These are phyloP conservation scores for Lyophyllum semitale DNA, from an alignment of 768 basidiomycete genomes.

Conservation along the genomic window DNA sequence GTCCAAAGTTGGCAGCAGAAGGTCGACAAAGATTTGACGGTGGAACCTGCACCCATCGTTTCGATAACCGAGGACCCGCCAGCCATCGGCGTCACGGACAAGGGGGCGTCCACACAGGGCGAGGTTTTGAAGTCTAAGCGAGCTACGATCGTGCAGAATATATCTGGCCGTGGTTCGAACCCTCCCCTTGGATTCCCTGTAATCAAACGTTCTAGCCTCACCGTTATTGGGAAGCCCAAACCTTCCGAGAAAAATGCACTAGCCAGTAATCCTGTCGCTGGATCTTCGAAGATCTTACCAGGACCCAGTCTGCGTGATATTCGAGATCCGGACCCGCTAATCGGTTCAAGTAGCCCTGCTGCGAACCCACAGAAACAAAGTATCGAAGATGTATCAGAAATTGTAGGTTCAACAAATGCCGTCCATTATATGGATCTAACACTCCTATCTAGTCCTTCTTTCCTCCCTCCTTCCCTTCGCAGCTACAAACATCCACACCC, in stretches of 20 bases:
- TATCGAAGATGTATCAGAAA: slow-evolving; percentile 29
- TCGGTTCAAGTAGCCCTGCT: neutral
- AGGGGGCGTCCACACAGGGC: neutral
- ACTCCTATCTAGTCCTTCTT: slow-evolving; percentile 36
- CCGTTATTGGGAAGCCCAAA: slow-evolving; percentile 25
- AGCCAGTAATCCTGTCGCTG: neutral
- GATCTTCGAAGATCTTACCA: slow-evolving; percentile 1
- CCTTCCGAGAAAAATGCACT: slow-evolving; percentile 6
- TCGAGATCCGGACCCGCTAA: slow-evolving; percentile 4
- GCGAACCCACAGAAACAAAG: neutral
- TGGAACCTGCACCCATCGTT: slow-evolving; percentile 7
- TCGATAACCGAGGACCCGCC: slow-evolving; percentile 9
- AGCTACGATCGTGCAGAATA: neutral
- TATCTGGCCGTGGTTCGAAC: slow-evolving; percentile 3
- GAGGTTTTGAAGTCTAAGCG: slow-evolving; percentile 5
- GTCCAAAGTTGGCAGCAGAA: slow-evolving; percentile 28
- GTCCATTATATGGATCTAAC: slow-evolving; percentile 1
- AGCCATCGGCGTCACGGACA: neutral
- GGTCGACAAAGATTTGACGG: slow-evolving; percentile 7
- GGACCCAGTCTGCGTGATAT: neutral
- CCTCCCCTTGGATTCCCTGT: slow-evolving; percentile 45
- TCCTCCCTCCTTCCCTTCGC: slow-evolving; percentile 57
- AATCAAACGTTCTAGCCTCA: slow-evolving; percentile 35
- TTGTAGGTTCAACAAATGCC: slow-evolving; percentile 17
- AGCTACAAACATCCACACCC: slow-evolving; percentile 58